Conservation (phyloP, 208 protist species). For the Trypanosoma congolense region DNA sequence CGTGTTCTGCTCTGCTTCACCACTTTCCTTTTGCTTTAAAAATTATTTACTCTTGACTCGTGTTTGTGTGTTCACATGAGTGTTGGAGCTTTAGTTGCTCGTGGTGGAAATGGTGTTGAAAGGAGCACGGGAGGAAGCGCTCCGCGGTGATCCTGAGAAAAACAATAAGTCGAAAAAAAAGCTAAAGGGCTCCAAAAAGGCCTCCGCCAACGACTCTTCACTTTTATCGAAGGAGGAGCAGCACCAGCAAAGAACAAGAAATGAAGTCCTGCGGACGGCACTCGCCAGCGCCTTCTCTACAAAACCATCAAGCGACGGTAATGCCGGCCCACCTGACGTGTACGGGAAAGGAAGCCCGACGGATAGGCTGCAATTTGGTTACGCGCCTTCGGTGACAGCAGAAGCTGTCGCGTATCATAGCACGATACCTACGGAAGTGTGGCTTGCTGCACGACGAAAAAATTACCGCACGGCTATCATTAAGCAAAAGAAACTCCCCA, state of each 20-base stretch:
- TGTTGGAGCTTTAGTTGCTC: background rate
- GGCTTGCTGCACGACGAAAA: conserved; percentile 37
- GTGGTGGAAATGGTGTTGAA: conserved; percentile 1
- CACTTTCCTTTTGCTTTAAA: background rate
- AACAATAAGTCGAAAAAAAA: background rate
- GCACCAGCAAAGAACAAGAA: conserved; percentile 5
- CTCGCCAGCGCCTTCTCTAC: conserved; percentile 23
- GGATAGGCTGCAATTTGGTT: conserved; percentile 85
- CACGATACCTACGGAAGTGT: conserved; percentile 32
- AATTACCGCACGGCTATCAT: conserved; percentile 30
- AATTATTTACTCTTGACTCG: too few species aligned
- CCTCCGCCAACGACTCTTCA: background rate
- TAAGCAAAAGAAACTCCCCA: conserved; percentile 42
- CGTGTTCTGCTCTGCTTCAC: background rate
- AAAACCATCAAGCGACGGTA: background rate
- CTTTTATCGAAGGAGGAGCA: background rate
- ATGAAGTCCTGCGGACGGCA: conserved; percentile 28
- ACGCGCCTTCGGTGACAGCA: conserved; percentile 54
- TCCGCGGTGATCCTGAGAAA: background rate
- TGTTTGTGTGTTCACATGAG: too few species aligned
- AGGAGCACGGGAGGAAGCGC: background rate
- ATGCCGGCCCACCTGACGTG: conserved; percentile 26
- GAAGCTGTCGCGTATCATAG: conserved; percentile 79
- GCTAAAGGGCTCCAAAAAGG: background rate
- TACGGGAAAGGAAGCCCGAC: conserved; percentile 78